Conservation (phyloP, 805 yeast species). For the Scheffersomyces amazonensis region DNA sequence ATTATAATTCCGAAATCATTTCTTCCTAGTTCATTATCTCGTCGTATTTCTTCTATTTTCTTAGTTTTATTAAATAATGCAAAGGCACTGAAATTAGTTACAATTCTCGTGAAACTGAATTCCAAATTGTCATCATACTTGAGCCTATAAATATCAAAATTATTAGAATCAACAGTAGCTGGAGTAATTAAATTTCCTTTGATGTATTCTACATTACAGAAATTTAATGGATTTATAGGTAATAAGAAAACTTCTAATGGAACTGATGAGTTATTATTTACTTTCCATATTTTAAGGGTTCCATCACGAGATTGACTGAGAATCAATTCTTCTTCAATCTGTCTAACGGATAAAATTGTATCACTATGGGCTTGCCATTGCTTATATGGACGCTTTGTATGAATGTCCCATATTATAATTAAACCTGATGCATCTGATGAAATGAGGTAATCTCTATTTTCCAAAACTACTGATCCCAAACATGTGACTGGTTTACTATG, state of each 20-base stretch:
- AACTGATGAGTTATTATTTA: conserved; percentile 3
- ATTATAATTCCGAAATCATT: conserved; percentile 63
- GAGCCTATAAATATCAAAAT: conserved; percentile 58
- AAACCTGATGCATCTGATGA: conserved; percentile 38
- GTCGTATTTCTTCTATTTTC: conserved; percentile 8
- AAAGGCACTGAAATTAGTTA: conserved; percentile 28
- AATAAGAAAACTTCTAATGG: conserved; percentile 31
- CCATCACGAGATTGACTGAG: conserved; percentile 72
- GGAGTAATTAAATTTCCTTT: conserved; percentile 50
- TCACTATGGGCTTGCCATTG: conserved; percentile 61
- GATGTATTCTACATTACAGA: conserved; percentile 55
- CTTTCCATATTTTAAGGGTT: conserved; percentile 45
- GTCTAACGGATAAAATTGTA: conserved; percentile 46
- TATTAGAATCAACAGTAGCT: conserved; percentile 59
- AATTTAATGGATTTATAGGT: conserved; percentile 74
- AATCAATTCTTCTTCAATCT: conserved; percentile 21
- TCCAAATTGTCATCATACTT: conserved; percentile 3
- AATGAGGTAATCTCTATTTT: neutral
- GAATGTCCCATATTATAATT: conserved; percentile 63
- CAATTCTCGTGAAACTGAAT: conserved; percentile 24
- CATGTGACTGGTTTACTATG: neutral
- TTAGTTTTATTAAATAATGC: conserved; percentile 9
- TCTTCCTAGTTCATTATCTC: conserved; percentile 21
- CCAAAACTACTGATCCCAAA: neutral
- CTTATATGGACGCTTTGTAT: conserved; percentile 51